Percentiles rank a stretch among this genome's conserved stretches.
Evolutionary conservation across 1,139 yeast species (phyloP).

Genomic region (Hansenula sp.): DNA sequence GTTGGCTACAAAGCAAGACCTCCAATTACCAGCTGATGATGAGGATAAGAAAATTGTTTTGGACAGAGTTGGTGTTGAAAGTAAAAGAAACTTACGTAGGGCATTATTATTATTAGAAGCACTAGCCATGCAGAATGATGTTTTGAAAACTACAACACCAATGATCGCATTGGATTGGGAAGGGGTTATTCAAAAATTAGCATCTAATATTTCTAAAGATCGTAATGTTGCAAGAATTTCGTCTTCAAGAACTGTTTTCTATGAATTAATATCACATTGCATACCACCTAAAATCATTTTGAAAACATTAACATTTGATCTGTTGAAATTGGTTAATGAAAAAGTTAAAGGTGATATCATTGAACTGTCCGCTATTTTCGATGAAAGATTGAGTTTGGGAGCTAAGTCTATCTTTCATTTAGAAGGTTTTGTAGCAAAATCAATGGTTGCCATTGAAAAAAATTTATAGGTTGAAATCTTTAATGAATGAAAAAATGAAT

Average conservation of each 20-base stretch:
- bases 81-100: constrained; percentile 73
- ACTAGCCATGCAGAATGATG: constrained; percentile 68
- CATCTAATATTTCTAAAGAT: constrained; percentile 53
- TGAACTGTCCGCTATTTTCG: constrained; percentile 71
- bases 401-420: constrained; percentile 87
- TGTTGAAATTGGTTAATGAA: constrained; percentile 40
- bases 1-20: constrained; percentile 56
- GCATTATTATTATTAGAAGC: constrained; percentile 83
- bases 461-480: background rate
- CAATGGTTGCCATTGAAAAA: constrained; percentile 46
- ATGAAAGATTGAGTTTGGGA: constrained; percentile 85
- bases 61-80: constrained; percentile 46
- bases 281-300: constrained; percentile 82
- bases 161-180: constrained; percentile 84
- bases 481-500: constrained; percentile 1
- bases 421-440: constrained; percentile 89
- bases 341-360: constrained; percentile 49
- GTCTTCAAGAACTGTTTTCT: constrained; percentile 67
- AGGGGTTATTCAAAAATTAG: constrained; percentile 61
- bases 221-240: constrained; percentile 72
- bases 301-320: constrained; percentile 59
- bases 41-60: constrained; percentile 39
- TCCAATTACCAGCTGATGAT: constrained; percentile 36
- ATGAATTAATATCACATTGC: constrained; percentile 88
- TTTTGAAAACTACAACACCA: constrained; percentile 38